phyloP scores from a whole-genome alignment of 495 filamentous ascomycete species.

The Sabuloglossum arenarium region DNA sequence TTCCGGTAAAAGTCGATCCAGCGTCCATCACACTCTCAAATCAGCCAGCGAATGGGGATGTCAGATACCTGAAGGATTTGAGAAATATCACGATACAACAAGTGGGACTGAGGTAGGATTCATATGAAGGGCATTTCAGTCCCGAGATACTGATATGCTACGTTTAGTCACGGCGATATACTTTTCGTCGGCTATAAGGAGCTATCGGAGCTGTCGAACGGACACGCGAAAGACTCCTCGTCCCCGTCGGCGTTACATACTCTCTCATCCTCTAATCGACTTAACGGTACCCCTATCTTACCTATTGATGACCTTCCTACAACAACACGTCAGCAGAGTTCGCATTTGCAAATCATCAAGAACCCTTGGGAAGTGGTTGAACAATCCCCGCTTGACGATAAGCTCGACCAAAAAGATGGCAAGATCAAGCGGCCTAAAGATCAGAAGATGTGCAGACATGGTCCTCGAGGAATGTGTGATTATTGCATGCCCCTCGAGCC shows the following conservation, averaged over 20 bases:
- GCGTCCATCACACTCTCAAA: constrained; percentile 63
- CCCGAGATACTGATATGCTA: constrained; percentile 6
- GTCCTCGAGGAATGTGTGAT: constrained; percentile 95
- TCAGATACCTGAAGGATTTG: constrained; percentile 45
- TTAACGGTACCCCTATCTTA: constrained; percentile 62
- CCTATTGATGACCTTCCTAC: constrained; percentile 45
- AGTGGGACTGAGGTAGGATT: constrained; percentile 46
- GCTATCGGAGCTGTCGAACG: constrained; percentile 26
- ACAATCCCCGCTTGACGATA: constrained; percentile 70
- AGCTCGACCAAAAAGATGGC: constrained; percentile 72
- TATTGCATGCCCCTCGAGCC: constrained; percentile 98
- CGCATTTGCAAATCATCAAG: constrained; percentile 41
- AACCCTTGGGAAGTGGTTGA: constrained; percentile 86
- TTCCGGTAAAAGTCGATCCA: constrained; percentile 50
- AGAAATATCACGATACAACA: constrained; percentile 42
- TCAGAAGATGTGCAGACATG: constrained; percentile 81
- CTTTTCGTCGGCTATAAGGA: constrained; percentile 66
- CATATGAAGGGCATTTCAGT: background rate
- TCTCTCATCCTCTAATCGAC: constrained; percentile 22
- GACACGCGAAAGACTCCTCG: constrained; percentile 19
- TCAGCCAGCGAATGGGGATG: constrained; percentile 51
- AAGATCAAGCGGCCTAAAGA: constrained; percentile 70
- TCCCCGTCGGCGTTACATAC: constrained; percentile 9
- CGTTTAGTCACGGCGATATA: constrained; percentile 65
- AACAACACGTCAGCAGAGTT: constrained; percentile 31